Percentiles rank a stretch among this genome's conserved stretches.
These are phyloP conservation scores for Aspergillus ibericus DNA, from an alignment of 2,329 filamentous ascomycete genomes.

Conservation along the genomic window DNA sequence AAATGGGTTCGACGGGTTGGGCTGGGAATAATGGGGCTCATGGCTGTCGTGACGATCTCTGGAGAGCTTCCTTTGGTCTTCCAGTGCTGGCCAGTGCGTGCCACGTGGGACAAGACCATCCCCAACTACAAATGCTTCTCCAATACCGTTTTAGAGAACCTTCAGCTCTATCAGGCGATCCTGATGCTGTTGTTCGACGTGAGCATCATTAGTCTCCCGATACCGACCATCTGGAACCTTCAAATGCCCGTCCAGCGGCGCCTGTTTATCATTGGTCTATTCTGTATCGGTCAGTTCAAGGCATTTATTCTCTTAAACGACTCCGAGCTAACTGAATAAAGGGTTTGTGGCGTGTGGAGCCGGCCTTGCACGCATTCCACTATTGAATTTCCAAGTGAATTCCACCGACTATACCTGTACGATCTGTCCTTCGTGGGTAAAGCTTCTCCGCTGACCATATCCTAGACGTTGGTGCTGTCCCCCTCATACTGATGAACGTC, in stretches of 20 bases:
- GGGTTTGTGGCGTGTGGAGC: not conserved
- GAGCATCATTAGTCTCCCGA: not conserved
- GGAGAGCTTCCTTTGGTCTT: not conserved
- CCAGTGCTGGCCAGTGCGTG: not conserved
- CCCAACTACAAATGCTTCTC: not conserved
- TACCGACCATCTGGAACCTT: not conserved
- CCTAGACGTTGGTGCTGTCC: not conserved
- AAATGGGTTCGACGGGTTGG: not conserved
- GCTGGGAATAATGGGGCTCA: not conserved
- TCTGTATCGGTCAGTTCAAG: not conserved
- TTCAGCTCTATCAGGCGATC: conserved; percentile 1
- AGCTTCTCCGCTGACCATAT: not conserved
- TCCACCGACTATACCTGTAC: not conserved
- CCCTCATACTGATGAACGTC: not conserved
- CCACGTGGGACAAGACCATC: not conserved
- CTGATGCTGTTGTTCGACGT: not conserved
- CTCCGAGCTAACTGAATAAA: not conserved
- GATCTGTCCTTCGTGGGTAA: not conserved
- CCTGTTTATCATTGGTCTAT: not conserved
- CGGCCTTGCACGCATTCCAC: not conserved
- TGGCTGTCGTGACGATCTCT: not conserved
- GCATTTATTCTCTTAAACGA: not conserved
- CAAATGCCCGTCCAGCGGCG: not conserved
- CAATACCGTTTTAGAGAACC: not conserved
- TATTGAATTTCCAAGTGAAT: not conserved